Percentiles rank a stretch among this genome's conserved stretches.
These are phyloP conservation scores for Juglanconis oblonga DNA, from an alignment of 2,329 filamentous ascomycete species.

Conservation along the genomic window DNA sequence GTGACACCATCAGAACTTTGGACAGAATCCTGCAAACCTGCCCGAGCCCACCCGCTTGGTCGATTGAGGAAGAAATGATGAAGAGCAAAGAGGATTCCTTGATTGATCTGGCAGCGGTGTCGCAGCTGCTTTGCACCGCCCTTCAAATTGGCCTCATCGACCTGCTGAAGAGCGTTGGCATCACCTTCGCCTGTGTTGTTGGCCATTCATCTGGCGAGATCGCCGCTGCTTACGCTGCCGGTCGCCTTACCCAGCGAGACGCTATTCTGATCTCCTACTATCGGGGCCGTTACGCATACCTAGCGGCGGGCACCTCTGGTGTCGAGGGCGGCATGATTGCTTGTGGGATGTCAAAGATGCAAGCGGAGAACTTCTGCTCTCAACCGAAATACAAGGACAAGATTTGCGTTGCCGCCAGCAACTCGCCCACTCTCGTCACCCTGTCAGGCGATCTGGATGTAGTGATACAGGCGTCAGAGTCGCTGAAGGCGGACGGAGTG, in stretches of 20 bases:
- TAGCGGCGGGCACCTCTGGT: conserved; percentile 21
- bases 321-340: conserved; percentile 34
- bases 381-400: conserved; percentile 23
- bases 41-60: conserved; percentile 27
- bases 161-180: conserved; percentile 25
- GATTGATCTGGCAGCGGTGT: conserved; percentile 36
- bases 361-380: conserved; percentile 26
- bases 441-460: conserved; percentile 33
- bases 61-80: conserved; percentile 33
- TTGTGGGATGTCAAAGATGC: conserved; percentile 27
- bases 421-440: conserved; percentile 31
- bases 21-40: conserved; percentile 27
- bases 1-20: conserved; percentile 30
- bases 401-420: conserved; percentile 30
- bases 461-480: conserved; percentile 22
- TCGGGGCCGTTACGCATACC: conserved; percentile 33
- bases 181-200: conserved; percentile 31
- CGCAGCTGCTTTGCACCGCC: conserved; percentile 52
- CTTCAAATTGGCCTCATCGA: conserved; percentile 45
- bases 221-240: conserved; percentile 40
- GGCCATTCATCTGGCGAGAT: conserved; percentile 45
- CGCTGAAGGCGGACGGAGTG: conserved; percentile 23
- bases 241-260: conserved; percentile 30
- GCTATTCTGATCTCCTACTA: conserved; percentile 40
- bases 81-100: conserved; percentile 25